These are phyloP conservation scores for Zizania latifolia DNA, from an alignment of 176 grass and related monocot genomes.

Conservation along the genomic window DNA sequence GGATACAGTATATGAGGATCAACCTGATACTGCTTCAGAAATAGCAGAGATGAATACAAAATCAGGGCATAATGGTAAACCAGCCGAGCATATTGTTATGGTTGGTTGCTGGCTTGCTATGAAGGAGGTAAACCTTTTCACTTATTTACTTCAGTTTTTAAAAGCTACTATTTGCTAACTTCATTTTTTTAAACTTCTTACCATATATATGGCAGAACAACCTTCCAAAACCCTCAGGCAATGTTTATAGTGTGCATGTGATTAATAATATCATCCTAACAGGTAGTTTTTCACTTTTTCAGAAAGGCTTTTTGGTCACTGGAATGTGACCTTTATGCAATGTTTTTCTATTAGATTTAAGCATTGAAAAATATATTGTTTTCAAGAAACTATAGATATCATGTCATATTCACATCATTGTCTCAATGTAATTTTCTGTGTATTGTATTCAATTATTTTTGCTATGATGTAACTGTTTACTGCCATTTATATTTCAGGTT, in stretches of 20 bases:
- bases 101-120: slow-evolving; percentile 98
- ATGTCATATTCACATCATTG: neutral
- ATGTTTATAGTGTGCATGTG: neutral
- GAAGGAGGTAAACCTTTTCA: slow-evolving; percentile 71
- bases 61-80: slow-evolving; percentile 51
- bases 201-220: neutral
- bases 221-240: neutral
- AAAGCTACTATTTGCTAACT: neutral
- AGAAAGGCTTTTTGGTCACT: neutral
- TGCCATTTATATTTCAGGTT: slow-evolving; percentile 55
- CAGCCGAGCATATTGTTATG: slow-evolving; percentile 83
- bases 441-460: neutral
- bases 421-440: neutral
- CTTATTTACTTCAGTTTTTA: neutral
- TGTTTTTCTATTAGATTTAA: neutral
- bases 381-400: neutral
- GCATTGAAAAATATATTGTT: neutral
- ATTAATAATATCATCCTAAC: neutral
- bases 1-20: slow-evolving; percentile 52
- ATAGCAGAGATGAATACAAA: slow-evolving; percentile 32
- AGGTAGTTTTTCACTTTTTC: slow-evolving; percentile 1
- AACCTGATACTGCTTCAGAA: slow-evolving; percentile 36
- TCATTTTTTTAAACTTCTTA: neutral
- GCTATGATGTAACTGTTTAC: neutral
- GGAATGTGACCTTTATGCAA: slow-evolving; percentile 18